phyloP scores from a whole-genome alignment of 2,329 filamentous ascomycete genomes.

The Tolypocladium amazonense region DNA sequence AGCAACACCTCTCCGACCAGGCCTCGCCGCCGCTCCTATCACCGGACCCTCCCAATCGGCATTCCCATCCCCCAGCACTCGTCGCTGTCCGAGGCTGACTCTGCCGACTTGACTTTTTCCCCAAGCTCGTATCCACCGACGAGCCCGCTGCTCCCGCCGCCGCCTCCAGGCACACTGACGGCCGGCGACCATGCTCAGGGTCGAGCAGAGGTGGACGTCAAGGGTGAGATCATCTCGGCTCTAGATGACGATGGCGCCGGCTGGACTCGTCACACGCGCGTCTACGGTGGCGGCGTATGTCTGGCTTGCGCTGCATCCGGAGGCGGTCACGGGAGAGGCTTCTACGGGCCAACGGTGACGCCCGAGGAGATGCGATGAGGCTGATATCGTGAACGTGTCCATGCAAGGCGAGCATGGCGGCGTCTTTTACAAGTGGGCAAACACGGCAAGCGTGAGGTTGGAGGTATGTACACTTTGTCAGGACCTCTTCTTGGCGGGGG shows the following conservation, averaged over 20 bases:
- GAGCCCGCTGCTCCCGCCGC: conserved; percentile 35
- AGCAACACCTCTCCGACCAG: conserved; percentile 18
- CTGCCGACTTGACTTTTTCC: conserved; percentile 23
- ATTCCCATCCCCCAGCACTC: conserved; percentile 15
- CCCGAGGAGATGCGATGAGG: conserved; percentile 37
- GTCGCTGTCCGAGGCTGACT: conserved; percentile 11
- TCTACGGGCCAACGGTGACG: conserved; percentile 44
- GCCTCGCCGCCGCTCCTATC: conserved; percentile 31
- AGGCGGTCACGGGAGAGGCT: conserved; percentile 31
- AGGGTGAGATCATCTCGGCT: conserved; percentile 40
- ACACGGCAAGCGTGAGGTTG: not conserved
- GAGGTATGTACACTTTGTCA: not conserved
- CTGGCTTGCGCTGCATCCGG: conserved; percentile 42
- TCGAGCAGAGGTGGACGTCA: conserved; percentile 28
- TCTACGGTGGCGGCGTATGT: conserved; percentile 48
- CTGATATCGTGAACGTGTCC: not conserved
- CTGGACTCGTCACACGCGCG: conserved; percentile 48
- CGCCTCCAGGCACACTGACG: conserved; percentile 22
- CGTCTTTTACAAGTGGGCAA: not conserved
- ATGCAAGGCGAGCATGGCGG: not conserved
- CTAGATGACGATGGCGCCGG: conserved; percentile 35
- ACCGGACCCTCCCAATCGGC: conserved; percentile 26
- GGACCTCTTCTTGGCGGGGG: not conserved
- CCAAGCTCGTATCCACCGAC: conserved; percentile 40
- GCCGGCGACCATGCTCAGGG: conserved; percentile 11